Conservation (phyloP, 2,329 filamentous ascomycete species). For the Chrysoporthe deuterocubensis region DNA sequence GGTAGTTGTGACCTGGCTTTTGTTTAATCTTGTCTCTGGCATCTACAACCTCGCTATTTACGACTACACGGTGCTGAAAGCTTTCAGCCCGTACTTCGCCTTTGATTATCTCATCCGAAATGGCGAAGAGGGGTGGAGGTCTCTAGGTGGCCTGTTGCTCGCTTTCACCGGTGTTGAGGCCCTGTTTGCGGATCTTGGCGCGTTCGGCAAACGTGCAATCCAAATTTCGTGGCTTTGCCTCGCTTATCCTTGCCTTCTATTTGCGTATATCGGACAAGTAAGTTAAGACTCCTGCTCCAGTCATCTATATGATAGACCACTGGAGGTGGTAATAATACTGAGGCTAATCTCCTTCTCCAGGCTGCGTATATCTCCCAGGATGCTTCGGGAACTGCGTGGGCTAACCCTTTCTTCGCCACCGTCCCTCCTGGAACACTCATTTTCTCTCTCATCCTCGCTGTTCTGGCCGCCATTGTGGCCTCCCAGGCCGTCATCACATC, state of each 20-base stretch:
- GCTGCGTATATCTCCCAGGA: slow-evolving; percentile 70
- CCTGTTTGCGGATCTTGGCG: slow-evolving; percentile 77
- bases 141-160: slow-evolving; percentile 72
- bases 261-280: slow-evolving; percentile 64
- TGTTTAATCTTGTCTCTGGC: slow-evolving; percentile 65
- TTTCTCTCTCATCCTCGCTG: slow-evolving; percentile 68
- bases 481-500: slow-evolving; percentile 80
- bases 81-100: slow-evolving; percentile 63
- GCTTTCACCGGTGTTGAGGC: slow-evolving; percentile 81
- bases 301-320: no score
- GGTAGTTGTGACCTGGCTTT: slow-evolving; percentile 69
- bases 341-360: slow-evolving; percentile 45
- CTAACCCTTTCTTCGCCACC: slow-evolving; percentile 75
- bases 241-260: slow-evolving; percentile 67
- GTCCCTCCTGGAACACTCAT: slow-evolving; percentile 71
- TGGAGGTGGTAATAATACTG: no score
- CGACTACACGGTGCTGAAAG: slow-evolving; percentile 59
- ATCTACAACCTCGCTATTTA: slow-evolving; percentile 63
- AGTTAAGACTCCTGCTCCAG: not conserved
- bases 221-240: slow-evolving; percentile 74
- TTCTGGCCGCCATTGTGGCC: slow-evolving; percentile 74
- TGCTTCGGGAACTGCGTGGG: slow-evolving; percentile 59
- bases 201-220: slow-evolving; percentile 71
- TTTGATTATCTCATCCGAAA: slow-evolving; percentile 65
- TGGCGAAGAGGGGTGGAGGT: slow-evolving; percentile 63